Evolutionary conservation across 2,329 filamentous ascomycete genomes (phyloP), one percentile per base, ranked within the genome.

Genomic region (Fusarium piperis): DNA sequence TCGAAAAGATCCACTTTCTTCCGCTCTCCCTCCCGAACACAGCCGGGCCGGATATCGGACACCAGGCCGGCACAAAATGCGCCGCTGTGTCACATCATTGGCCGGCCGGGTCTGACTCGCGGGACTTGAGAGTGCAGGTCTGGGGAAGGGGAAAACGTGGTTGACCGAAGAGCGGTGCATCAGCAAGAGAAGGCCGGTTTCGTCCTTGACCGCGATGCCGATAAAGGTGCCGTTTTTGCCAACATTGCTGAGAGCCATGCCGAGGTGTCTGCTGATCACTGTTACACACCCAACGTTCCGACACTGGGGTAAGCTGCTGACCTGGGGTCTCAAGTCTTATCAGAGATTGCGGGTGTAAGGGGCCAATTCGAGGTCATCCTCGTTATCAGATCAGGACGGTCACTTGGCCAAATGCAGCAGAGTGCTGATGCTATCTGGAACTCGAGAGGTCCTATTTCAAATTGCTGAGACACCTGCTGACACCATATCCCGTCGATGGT

Each of bases 21-120:
- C 74, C 64, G 78, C 76, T 79, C 75, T 71, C 48, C 39, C 52
- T 62, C 55, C 71, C 71, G 68, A 72, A 26, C 41, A 36, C 20
- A 63, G 46, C 68, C 63, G 69, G 64, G 39, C 72, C 71, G 66
- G 55, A 65, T 67, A 72, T 74, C 72, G 64, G 72, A 68, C 65
- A 52, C n/a, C 48, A 70, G 67, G 68, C 62, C 62, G 53, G 46
- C 52, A 63, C 39, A 63, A 36, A 58, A 23, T 16, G 35, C 26
- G 41, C 10, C n/a, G 26, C 7, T 8, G 36, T 5, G 30, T 5
- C 5, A 26, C 46, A 16, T 64, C 15, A 74, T 74, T 74, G 71
- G 71, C 18, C 20, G 1, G 20, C 18, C 28, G 30, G 32, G 39
- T 12, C 18, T 18, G 32, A 44, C 48, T 51, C 38, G n/a, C n/a